Conservation (phyloP, 192 early-diverging fungal species). For the Podochytrium sp. region DNA sequence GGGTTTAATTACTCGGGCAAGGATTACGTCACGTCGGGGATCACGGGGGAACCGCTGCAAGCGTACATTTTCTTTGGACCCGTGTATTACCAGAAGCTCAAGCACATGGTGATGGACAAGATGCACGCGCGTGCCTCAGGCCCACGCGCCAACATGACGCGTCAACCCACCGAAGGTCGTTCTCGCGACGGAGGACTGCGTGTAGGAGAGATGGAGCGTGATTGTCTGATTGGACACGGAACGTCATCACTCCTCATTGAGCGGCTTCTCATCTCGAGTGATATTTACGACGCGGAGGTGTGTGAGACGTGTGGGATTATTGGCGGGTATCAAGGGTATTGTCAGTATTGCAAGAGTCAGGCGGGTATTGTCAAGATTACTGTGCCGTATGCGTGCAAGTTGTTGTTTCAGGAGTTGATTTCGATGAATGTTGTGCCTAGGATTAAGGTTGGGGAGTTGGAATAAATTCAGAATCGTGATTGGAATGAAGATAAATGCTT, state of each 20-base stretch:
- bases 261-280: constrained; percentile 89
- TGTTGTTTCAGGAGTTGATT: constrained; percentile 97
- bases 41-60: constrained; percentile 81
- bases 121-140: constrained; percentile 94
- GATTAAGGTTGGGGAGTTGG: constrained; percentile 65
- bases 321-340: constrained; percentile 82
- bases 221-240: constrained; percentile 97
- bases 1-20: constrained; percentile 98
- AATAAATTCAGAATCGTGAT: constrained; percentile 35
- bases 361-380: constrained; percentile 88
- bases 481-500: background rate
- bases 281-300: constrained; percentile 91
- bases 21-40: constrained; percentile 91
- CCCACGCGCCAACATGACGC: constrained; percentile 86
- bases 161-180: constrained; percentile 97
- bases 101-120: constrained; percentile 99
- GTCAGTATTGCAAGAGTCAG: constrained; percentile 86
- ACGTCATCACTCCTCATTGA: constrained; percentile 91
- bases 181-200: constrained; percentile 96
- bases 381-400: constrained; percentile 96
- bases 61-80: constrained; percentile 98
- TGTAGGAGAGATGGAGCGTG: constrained; percentile 98
- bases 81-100: constrained; percentile 95
- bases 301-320: constrained; percentile 91
- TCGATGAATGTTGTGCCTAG: constrained; percentile 92